Evolutionary conservation across 352 stramenopile species (phyloP), one percentile per base, ranked within the genome.

Genomic region (Phytopythium cucurbitacearum): DNA sequence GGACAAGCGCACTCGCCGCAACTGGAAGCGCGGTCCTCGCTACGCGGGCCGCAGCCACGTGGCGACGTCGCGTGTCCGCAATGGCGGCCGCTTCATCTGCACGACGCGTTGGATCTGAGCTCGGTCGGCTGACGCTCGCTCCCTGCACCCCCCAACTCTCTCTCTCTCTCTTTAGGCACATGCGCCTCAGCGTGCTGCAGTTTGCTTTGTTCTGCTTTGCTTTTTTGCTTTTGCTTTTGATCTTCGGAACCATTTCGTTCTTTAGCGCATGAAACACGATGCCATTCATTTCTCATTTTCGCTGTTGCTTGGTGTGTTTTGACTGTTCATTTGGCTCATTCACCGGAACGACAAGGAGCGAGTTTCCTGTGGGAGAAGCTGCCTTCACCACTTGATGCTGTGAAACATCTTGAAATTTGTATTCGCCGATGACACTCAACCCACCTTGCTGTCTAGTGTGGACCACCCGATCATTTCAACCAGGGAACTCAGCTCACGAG

Each of bases 1-100:
- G 10, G 81, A 91, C 58, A 94, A 94, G 76, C 71, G 81, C 56
- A 76, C 76, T 60, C 78, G 81, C 33, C 76, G 84, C 51, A 91
- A 91, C 69, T 92, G 81, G 81, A 92, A 91, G 67, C 81, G 78
- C 42, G 81, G 79, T 35, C 80, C 81, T 60, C 84, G 84, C 16
- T 94, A 94, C 69, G 79, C 60, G 55, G 84, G 80, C 28, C 79
- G 84, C 35, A 91, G 80, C 59, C 77, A 85, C 51, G 84, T 94
- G 7, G 84, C 84, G 38, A 85, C 84, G 16, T 86, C 78, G 41
- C 80, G 84, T 56, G 81, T 91, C 53, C 84, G 84, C 53, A 81
- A 94, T 59, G 80, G 84, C 42, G 84, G 84, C 11, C 84, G 84
- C 48, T 94, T 94, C 55, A 81, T 91, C 44, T 88, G 74, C 59